These are phyloP conservation scores for Physaria fendleri DNA, from an alignment of 345 rosid genomes.

Conservation along the genomic window DNA sequence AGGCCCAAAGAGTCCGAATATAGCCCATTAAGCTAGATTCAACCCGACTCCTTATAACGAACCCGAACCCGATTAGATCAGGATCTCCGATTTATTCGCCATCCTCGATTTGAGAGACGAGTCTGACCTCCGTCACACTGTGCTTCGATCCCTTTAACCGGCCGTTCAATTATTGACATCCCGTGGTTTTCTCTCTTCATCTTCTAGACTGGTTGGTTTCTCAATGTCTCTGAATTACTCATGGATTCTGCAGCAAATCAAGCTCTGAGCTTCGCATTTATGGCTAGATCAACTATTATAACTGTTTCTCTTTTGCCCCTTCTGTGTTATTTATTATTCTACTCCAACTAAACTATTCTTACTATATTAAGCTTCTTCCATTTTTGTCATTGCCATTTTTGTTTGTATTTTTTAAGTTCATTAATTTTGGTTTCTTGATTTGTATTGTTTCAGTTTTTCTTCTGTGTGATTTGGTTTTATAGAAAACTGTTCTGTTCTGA, in stretches of 20 bases:
- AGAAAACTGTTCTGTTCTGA: neutral
- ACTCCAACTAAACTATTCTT: neutral
- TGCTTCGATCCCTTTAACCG: conserved; percentile 13
- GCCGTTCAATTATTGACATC: neutral
- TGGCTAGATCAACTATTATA: conserved; percentile 27
- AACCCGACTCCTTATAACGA: conserved; percentile 4
- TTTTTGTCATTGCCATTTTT: neutral
- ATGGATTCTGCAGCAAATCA: neutral
- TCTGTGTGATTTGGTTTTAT: conserved; percentile 1
- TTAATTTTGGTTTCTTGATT: neutral
- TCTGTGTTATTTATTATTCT: conserved; percentile 14
- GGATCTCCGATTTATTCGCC: conserved; percentile 22
- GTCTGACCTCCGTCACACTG: conserved; percentile 15
- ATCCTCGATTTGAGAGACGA: conserved; percentile 17
- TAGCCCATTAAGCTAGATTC: conserved; percentile 4
- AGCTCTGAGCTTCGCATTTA: conserved; percentile 19
- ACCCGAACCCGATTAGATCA: conserved; percentile 12
- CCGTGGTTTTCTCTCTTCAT: neutral
- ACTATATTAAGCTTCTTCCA: conserved; percentile 14
- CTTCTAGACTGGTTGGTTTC: conserved; percentile 23
- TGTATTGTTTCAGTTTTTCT: conserved; percentile 1
- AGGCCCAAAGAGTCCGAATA: neutral
- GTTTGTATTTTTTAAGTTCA: neutral
- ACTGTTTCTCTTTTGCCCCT: neutral
- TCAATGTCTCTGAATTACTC: conserved; percentile 2